Conservation (phyloP, 176 grass and related monocot genomes). For the Paspalum vaginatum region DNA sequence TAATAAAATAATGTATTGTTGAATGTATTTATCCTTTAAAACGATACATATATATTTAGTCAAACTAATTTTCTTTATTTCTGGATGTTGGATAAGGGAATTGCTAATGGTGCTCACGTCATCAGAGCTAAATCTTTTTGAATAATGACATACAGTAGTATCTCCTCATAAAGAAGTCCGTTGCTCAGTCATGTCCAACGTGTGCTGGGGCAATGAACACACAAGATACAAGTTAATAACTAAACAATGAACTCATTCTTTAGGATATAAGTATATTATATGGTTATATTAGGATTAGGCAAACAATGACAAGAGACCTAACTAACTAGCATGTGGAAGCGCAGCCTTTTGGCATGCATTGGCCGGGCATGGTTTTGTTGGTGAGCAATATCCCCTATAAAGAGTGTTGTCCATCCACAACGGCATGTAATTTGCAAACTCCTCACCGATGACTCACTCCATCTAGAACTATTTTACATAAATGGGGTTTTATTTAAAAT, state of each 20-base stretch:
- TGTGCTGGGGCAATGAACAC: background rate
- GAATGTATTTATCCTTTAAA: conserved; percentile 14
- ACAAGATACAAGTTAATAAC: background rate
- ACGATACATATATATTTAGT: background rate
- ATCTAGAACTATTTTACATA: too few relatives aligned
- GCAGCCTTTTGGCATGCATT: conserved; percentile 34
- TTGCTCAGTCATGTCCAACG: background rate
- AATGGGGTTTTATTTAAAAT: too few relatives aligned
- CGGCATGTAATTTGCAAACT: too few relatives aligned
- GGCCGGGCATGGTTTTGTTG: background rate
- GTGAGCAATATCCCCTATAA: background rate
- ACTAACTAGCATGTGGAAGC: conserved; percentile 30
- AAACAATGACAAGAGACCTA: background rate
- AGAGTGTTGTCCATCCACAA: background rate
- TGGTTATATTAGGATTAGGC: background rate
- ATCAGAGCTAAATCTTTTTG: background rate
- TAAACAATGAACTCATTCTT: background rate
- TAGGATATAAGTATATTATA: background rate
- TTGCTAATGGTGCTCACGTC: conserved; percentile 22
- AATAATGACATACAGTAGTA: background rate
- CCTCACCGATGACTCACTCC: too few relatives aligned
- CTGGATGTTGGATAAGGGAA: conserved; percentile 18
- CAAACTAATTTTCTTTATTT: background rate
- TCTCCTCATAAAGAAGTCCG: background rate
- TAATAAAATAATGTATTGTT: background rate